Percentiles rank a stretch among this genome's conserved stretches.
Conservation (phyloP, 23 red algal genomes). For the Gracilaria vermiculophylla region DNA sequence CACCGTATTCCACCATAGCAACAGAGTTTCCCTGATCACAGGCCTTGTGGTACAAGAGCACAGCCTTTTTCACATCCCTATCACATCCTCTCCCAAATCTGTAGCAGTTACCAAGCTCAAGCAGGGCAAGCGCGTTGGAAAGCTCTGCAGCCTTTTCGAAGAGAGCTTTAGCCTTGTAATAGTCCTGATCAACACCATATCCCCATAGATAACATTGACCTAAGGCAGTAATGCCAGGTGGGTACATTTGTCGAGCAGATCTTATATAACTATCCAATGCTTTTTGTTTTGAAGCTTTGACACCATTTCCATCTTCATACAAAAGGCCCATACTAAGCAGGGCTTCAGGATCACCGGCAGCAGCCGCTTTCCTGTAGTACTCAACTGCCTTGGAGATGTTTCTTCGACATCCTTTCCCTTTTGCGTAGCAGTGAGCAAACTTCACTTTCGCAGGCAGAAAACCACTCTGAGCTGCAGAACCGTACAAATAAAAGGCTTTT, state of each 20-base stretch:
- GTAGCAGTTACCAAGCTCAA: slow-evolving; percentile 45
- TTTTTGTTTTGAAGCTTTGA: slow-evolving; percentile 7
- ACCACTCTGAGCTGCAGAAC: slow-evolving; percentile 33
- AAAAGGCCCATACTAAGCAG: slow-evolving; percentile 8
- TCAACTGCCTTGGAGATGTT: slow-evolving; percentile 15
- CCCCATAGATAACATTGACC: slow-evolving; percentile 57
- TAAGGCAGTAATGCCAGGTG: slow-evolving; percentile 32
- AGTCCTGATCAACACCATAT: slow-evolving; percentile 30
- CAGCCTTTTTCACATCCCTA: slow-evolving; percentile 18
- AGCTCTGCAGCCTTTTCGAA: slow-evolving; percentile 2
- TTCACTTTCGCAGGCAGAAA: slow-evolving; percentile 17
- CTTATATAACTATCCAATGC: slow-evolving; percentile 19
- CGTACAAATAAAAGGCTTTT: slow-evolving; percentile 39
- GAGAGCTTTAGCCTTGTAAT: background rate
- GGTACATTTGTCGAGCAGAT: slow-evolving; percentile 15
- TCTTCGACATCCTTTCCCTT: slow-evolving; percentile 17
- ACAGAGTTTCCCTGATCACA: background rate
- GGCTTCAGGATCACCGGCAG: slow-evolving; percentile 21
- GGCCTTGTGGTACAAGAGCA: slow-evolving; percentile 1
- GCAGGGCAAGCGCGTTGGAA: slow-evolving; percentile 10
- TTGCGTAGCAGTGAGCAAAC: slow-evolving; percentile 34
- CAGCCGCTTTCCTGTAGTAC: slow-evolving; percentile 35
- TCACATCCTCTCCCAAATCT: slow-evolving; percentile 26
- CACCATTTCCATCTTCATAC: slow-evolving; percentile 41
- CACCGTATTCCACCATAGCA: slow-evolving; percentile 24